Conservation (phyloP, 345 rosid species). For the Sonneratia caseolaris region DNA sequence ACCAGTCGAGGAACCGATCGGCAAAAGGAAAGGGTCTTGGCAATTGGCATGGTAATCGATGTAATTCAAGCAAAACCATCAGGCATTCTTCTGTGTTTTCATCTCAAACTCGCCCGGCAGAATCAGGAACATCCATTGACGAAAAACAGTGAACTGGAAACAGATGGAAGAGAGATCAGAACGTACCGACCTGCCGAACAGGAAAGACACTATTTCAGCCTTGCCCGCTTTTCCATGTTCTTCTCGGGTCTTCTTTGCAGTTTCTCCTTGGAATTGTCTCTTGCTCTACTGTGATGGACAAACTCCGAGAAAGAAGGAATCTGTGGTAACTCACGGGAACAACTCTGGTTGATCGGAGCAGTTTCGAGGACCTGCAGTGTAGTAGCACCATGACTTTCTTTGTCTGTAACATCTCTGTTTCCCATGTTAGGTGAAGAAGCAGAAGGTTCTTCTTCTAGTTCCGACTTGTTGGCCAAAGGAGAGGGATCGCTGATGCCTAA, state of each 20-base stretch:
- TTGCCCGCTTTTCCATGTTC: constrained; percentile 43
- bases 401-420: constrained; percentile 9
- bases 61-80: too few species aligned
- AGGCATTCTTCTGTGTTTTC: too few species aligned
- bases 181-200: neutral
- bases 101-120: neutral
- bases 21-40: too few species aligned
- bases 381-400: constrained; percentile 4
- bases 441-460: constrained; percentile 17
- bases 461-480: constrained; percentile 10
- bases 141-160: neutral
- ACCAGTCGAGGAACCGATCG: too few species aligned
- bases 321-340: constrained; percentile 28
- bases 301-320: constrained; percentile 79
- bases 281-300: constrained; percentile 36
- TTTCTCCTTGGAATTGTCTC: constrained; percentile 18
- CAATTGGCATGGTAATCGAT: too few species aligned
- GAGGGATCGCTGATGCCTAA: constrained; percentile 18
- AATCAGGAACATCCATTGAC: neutral
- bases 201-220: constrained; percentile 27
- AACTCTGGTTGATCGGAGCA: neutral
- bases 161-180: neutral
- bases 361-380: constrained; percentile 10
- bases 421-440: constrained; percentile 9
- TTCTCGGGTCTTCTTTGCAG: constrained; percentile 20